Evolutionary conservation across 225 moss, liverwort and hornwort genomes (phyloP), one percentile per base, ranked within the genome.

Genomic region (Pseudoscleropodium purum): DNA sequence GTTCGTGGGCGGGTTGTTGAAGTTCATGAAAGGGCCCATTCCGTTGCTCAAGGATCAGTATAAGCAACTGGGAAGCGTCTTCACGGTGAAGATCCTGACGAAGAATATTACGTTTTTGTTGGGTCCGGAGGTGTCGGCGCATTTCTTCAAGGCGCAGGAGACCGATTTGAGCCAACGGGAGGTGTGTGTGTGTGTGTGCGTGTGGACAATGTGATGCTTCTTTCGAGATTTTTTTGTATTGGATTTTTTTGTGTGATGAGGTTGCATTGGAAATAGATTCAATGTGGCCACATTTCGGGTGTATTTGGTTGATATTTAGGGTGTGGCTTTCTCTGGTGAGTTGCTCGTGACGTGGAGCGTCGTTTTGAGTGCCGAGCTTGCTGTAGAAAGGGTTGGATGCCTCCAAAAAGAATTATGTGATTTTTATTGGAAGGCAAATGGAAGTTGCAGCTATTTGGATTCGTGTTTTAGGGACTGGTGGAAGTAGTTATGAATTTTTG

Each of bases 121-220:
- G 36, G 96, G 97, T 5, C 97, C 99, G 5, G 99, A 99, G 87
- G 99, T 99, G 37, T 95, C 94, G 43, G 92, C 96, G 33, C 96
- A 99, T 70, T 99, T 99, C 85, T 99, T 97, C 87, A 99, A 99
- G 90, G 99, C 99, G 2, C 95, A 95, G 85, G 99, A 99, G 82
- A n/a, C 92, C 25, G 97, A 99, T 59, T 84, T 99, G 93, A 99
- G 99, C 88, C 99, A 99, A 84, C 92, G 93, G 56, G 99, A 99
- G 94, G 99, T 95, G 21, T 14, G 64, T 85, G 31, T 10, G 62
- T 17, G 19, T 15, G 79, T 3, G 20, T 23, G 56, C 8, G 11
- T 27, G 65, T 56, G 81, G 23, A 75, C 82, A 89, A 91, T 93
- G 85, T 52, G 49, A 49, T 49, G 39, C 57, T 86, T 75, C 27